Base-by-base conservation (phyloP, 106 monocot genomes). In the Chionographis japonica region DNA sequence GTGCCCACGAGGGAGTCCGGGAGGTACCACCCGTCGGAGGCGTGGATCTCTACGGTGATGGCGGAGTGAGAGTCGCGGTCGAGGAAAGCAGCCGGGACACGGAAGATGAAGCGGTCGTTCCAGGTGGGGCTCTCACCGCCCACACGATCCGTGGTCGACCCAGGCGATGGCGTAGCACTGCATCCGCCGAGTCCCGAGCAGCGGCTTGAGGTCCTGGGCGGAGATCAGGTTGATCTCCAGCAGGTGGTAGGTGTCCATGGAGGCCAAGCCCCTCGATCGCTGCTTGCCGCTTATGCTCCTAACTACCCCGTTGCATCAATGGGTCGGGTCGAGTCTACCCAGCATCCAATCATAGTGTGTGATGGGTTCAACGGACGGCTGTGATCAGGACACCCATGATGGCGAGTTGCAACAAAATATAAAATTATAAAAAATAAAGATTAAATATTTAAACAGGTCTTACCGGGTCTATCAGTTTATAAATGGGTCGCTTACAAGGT, bases 211-310 rank as follows among this genome's bases (percentile, higher is more conserved):
- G 49, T 72, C 83, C 69, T 90, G 89, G 16, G 83, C 86, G 36
- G 86, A 85, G 79, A 90, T 90, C 36, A 90, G 72, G 52, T 63
- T 86, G 67, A 90, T 77, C 82, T 90, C 89, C 38, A 46, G 43
- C 43, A 90, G 60, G 50, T 72, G 69, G 43, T 8, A 4, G 19
- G 35, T 40, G 36, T 57, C 57, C 68, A 56, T 57, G 64, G 19
- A 16, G 9, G 15, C 49, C n/a, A n/a, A 41, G 40, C 40, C 41
- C 38, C 62, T 37, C 62, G 18, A 16, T 14, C 67, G 39, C 54
- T 54, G 37, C 37, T n/a, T 15, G 35, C 67, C 37, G 55, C n/a
- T n/a, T n/a, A n/a, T n/a, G n/a, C n/a, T n/a, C n/a, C n/a, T n/a
- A n/a, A n/a, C n/a, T n/a, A n/a, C n/a, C n/a, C n/a, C n/a, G n/a